These are phyloP conservation scores for Lathyrus sativus DNA, from an alignment of 306 rosid genomes.

Conservation along the genomic window DNA sequence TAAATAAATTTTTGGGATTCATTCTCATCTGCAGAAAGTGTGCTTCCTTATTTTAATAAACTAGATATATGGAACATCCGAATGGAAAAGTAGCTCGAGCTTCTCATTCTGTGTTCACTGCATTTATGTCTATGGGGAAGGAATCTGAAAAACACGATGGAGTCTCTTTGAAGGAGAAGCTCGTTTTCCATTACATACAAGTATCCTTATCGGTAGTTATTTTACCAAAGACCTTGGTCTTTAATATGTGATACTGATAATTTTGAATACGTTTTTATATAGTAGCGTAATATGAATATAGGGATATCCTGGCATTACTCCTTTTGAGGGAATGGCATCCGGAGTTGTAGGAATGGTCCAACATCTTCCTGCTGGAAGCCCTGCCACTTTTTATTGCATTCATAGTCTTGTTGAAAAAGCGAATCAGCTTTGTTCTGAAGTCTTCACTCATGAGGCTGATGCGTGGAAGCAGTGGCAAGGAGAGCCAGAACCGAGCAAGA, in stretches of 20 bases:
- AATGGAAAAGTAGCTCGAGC: slow-evolving; percentile 80
- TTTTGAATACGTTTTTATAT: slow-evolving; percentile 17
- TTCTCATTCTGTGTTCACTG: slow-evolving; percentile 76
- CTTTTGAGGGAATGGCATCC: slow-evolving; percentile 94
- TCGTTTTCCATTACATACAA: slow-evolving; percentile 77
- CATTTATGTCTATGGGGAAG: slow-evolving; percentile 69
- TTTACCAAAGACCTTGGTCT: slow-evolving; percentile 19
- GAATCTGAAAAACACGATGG: slow-evolving; percentile 55
- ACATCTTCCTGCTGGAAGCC: slow-evolving; percentile 93
- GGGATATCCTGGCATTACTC: slow-evolving; percentile 89
- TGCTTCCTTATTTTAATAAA: slow-evolving; percentile 52
- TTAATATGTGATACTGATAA: slow-evolving; percentile 20
- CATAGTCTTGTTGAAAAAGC: slow-evolving; percentile 72
- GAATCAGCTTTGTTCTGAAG: slow-evolving; percentile 55
- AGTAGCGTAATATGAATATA: slow-evolving; percentile 43
- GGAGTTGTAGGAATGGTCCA: slow-evolving; percentile 79
- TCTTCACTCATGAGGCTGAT: slow-evolving; percentile 52
- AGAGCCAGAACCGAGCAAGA: slow-evolving; percentile 83
- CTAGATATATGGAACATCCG: slow-evolving; percentile 87
- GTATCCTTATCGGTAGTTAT: slow-evolving; percentile 72
- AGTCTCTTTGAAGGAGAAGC: slow-evolving; percentile 80
- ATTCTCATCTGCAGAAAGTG: slow-evolving; percentile 18
- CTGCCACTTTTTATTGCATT: slow-evolving; percentile 77
- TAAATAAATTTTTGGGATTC: slow-evolving; percentile 25
- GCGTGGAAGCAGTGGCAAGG: slow-evolving; percentile 79